Percentiles rank a stretch among this genome's conserved stretches.
Conservation (phyloP, 2,329 filamentous ascomycete species). For the Apiospora sp. region DNA sequence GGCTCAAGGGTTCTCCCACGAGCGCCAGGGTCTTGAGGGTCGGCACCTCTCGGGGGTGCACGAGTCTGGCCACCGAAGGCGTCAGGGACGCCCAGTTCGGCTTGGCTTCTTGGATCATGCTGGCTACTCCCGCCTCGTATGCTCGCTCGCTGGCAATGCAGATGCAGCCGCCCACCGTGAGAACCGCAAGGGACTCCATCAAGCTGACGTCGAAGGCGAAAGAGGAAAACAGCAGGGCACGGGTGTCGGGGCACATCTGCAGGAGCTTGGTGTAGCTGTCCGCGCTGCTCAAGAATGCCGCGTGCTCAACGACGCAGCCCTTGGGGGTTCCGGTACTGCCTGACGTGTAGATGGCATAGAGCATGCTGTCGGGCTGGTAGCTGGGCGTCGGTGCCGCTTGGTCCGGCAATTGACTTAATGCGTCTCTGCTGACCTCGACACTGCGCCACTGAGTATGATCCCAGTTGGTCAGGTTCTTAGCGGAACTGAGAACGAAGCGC, state of each 20-base stretch:
- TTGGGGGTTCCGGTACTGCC: constrained; percentile 30
- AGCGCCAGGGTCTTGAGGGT: constrained; percentile 24
- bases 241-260: constrained; percentile 60
- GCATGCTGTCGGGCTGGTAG: background rate
- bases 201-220: constrained; percentile 28
- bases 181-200: constrained; percentile 21
- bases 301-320: constrained; percentile 27
- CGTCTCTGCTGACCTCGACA: background rate
- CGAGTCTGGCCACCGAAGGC: constrained; percentile 24
- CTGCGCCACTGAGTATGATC: background rate
- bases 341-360: constrained; percentile 27
- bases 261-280: background rate
- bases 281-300: constrained; percentile 20
- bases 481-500: background rate
- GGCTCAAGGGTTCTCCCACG: constrained; percentile 22
- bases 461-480: background rate
- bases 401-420: background rate
- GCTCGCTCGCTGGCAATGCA: constrained; percentile 25
- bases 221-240: constrained; percentile 26
- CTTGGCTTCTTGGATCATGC: constrained; percentile 24
- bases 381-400: background rate
- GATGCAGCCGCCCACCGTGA: constrained; percentile 24
- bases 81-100: constrained; percentile 26
- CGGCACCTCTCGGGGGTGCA: constrained; percentile 25
- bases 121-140: constrained; percentile 1